Conservation (phyloP, 2,329 filamentous ascomycete genomes). For the Alternaria angustiovoidea region DNA sequence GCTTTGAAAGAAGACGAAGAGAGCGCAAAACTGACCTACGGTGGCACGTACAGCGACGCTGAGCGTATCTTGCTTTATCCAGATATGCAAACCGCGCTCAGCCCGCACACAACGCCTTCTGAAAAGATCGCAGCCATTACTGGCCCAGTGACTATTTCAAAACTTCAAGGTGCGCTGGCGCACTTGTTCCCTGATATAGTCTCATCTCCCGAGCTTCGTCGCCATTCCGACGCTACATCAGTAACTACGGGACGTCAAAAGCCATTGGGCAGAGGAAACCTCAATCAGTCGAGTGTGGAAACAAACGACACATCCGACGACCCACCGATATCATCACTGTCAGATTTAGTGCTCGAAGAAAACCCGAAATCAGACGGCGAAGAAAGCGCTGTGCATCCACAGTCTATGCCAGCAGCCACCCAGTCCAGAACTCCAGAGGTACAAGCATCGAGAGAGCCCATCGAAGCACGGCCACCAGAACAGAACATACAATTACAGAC, state of each 20-base stretch:
- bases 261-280: background rate
- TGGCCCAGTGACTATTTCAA: constrained; percentile 10
- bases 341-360: background rate
- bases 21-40: background rate
- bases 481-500: background rate
- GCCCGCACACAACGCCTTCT: background rate
- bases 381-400: background rate
- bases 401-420: background rate
- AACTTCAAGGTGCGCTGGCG: constrained; percentile 4
- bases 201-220: background rate
- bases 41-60: background rate
- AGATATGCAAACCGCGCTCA: background rate
- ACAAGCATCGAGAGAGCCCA: too few relatives aligned
- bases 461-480: background rate
- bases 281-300: background rate
- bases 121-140: background rate
- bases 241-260: background rate
- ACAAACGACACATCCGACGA: background rate
- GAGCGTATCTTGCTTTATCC: constrained; percentile 10
- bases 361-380: background rate
- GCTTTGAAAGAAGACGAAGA: constrained; percentile 7
- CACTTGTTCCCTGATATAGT: constrained; percentile 5
- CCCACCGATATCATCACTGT: background rate
- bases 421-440: background rate
- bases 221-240: background rate